Percentiles rank a stretch among this genome's conserved stretches.
phyloP scores from a whole-genome alignment of 176 grass and related monocot species.

The Raddia distichophylla region DNA sequence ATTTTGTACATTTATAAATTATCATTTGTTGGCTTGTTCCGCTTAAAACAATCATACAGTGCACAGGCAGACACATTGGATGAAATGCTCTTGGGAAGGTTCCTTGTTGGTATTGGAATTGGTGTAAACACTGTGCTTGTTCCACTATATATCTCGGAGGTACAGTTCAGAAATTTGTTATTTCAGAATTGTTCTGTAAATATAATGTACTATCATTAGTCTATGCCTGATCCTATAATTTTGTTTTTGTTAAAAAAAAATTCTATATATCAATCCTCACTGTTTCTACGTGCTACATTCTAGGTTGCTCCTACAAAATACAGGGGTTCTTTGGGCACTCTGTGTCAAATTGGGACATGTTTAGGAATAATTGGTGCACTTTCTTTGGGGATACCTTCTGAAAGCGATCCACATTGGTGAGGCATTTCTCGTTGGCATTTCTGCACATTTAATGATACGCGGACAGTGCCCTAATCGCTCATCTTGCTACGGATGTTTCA shows the following conservation, averaged over 20 bases:
- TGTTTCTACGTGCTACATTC: constrained; percentile 35
- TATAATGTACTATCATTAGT: background rate
- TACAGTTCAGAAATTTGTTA: constrained; percentile 44
- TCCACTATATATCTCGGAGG: constrained; percentile 93
- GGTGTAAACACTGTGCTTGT: constrained; percentile 94
- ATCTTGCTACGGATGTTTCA: too few species aligned
- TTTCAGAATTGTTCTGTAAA: background rate
- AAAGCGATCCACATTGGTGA: constrained; percentile 97
- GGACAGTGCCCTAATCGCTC: too few species aligned
- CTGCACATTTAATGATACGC: constrained; percentile 42
- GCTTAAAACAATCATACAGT: constrained; percentile 46
- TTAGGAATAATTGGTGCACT: constrained; percentile 94
- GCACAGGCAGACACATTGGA: constrained; percentile 82
- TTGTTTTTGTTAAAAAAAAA: background rate
- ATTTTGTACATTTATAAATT: constrained; percentile 27
- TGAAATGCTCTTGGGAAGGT: constrained; percentile 97
- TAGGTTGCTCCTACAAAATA: constrained; percentile 96
- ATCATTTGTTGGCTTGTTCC: constrained; percentile 12
- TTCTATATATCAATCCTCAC: constrained; percentile 1
- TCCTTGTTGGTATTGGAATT: constrained; percentile 93
- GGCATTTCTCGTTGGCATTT: constrained; percentile 54
- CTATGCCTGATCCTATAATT: background rate
- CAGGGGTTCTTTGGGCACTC: constrained; percentile 77
- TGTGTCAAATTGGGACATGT: constrained; percentile 96
- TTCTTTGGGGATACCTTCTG: constrained; percentile 92